Evolutionary conservation across 2,329 filamentous ascomycete species (phyloP).

Genomic region (Verticillium alfalfae): DNA sequence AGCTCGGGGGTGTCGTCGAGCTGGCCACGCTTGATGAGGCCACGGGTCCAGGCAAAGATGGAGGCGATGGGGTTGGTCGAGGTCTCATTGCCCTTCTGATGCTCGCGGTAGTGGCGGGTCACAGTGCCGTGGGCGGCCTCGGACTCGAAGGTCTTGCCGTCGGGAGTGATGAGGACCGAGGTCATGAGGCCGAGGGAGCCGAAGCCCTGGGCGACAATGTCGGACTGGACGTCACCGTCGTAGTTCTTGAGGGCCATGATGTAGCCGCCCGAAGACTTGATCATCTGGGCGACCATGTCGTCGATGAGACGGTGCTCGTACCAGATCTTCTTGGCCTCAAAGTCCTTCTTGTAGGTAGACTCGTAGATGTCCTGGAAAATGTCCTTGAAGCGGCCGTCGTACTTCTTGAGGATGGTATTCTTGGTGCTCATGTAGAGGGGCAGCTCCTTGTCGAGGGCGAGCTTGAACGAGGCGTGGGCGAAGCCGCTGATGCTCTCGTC

Average conservation of each 20-base stretch:
- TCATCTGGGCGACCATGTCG: conserved; percentile 99
- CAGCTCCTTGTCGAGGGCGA: conserved; percentile 78
- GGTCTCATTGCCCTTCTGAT: conserved; percentile 96
- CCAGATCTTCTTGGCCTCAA: conserved; percentile 92
- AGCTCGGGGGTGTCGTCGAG: conserved; percentile 91
- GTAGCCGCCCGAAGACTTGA: conserved; percentile 95
- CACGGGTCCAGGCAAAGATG: conserved; percentile 98
- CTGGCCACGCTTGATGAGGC: conserved; percentile 86
- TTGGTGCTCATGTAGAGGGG: conserved; percentile 99
- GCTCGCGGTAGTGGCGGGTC: conserved; percentile 96
- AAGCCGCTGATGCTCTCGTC: conserved; percentile 93
- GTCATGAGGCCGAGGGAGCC: conserved; percentile 98
- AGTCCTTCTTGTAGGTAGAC: conserved; percentile 75
- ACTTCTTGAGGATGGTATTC: conserved; percentile 99
- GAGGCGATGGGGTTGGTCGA: conserved; percentile 98
- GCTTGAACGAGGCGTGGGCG: conserved; percentile 94
- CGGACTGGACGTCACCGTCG: conserved; percentile 97
- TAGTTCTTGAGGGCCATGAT: conserved; percentile 99
- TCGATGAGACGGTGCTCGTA: conserved; percentile 99
- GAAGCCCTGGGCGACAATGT: conserved; percentile 97
- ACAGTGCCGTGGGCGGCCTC: conserved; percentile 98
- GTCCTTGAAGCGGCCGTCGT: conserved; percentile 98
- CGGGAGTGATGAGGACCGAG: conserved; percentile 91
- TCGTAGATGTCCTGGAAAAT: conserved; percentile 99
- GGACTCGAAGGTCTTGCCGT: conserved; percentile 94